Percentiles rank a stretch among this genome's conserved stretches.
phyloP scores from a whole-genome alignment of 164 flowering plant genomes.

The Magnolia kwangsiensis region DNA sequence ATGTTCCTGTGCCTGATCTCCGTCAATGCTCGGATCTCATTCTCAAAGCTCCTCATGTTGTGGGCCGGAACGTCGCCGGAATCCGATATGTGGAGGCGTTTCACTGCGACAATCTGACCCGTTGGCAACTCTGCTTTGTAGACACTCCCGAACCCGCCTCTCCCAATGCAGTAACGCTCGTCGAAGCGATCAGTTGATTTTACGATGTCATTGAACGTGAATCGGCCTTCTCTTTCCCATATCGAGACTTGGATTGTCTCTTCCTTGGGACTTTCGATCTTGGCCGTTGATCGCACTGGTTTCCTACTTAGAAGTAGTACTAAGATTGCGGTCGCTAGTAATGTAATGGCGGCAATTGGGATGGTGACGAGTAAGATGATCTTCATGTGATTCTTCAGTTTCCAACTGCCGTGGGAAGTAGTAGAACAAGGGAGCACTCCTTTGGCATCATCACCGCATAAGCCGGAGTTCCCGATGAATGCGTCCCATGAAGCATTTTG shows the following conservation, averaged over 20 bases:
- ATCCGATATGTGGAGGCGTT: constrained; percentile 17
- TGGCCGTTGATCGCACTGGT: not conserved
- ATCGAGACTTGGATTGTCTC: constrained; percentile 5
- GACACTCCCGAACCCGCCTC: constrained; percentile 27
- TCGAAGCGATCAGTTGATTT: constrained; percentile 21
- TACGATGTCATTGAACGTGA: constrained; percentile 21
- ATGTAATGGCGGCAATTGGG: not conserved
- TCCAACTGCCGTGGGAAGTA: not conserved
- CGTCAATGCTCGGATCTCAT: constrained; percentile 20
- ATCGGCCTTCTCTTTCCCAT: constrained; percentile 18
- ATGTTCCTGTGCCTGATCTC: constrained; percentile 35
- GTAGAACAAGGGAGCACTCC: constrained; percentile 16
- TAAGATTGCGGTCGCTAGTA: not conserved
- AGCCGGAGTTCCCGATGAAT: constrained; percentile 22
- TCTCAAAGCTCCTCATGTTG: constrained; percentile 15
- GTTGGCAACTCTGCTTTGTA: constrained; percentile 25
- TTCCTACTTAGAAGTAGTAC: not conserved
- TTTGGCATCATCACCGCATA: constrained; percentile 16
- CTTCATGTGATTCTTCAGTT: constrained; percentile 13
- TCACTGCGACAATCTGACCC: constrained; percentile 16
- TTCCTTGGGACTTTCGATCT: not conserved
- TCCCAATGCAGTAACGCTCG: constrained; percentile 23
- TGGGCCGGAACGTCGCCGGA: not conserved
- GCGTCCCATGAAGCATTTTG: constrained; percentile 8
- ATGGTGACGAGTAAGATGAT: constrained; percentile 4